phyloP scores from a whole-genome alignment of 768 basidiomycete species.

The Mycena amicta region DNA sequence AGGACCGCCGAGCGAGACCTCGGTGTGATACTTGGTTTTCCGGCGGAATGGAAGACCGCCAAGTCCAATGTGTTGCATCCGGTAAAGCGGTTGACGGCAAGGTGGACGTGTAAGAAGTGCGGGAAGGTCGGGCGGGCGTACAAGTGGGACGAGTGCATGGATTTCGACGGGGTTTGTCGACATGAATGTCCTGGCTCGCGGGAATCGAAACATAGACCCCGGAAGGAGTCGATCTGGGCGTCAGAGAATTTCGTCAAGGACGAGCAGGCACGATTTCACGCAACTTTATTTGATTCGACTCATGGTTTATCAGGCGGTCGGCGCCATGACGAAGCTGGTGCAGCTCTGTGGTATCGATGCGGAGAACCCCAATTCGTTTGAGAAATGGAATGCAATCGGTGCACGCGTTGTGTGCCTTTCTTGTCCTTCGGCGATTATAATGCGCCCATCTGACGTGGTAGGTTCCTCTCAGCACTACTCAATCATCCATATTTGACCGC shows the following conservation, averaged over 20 bases:
- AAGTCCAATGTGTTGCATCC: constrained; percentile 53
- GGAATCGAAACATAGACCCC: constrained; percentile 27
- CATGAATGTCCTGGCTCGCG: constrained; percentile 54
- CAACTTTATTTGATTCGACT: not conserved
- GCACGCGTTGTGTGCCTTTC: constrained; percentile 47
- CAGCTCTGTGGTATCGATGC: constrained; percentile 31
- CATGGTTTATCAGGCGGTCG: constrained; percentile 45
- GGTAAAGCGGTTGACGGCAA: constrained; percentile 56
- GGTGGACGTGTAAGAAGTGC: constrained; percentile 62
- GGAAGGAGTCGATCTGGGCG: constrained; percentile 43
- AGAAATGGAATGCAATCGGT: constrained; percentile 27
- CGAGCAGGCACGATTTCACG: constrained; percentile 52
- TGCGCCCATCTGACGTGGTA: constrained; percentile 53
- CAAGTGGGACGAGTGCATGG: constrained; percentile 48
- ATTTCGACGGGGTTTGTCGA: constrained; percentile 59
- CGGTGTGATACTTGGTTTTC: constrained; percentile 48
- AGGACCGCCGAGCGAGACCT: constrained; percentile 46
- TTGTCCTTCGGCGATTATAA: constrained; percentile 50
- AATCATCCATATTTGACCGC: not conserved
- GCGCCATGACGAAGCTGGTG: constrained; percentile 43
- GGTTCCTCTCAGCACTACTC: constrained; percentile 17
- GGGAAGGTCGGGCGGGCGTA: constrained; percentile 36
- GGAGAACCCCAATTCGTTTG: constrained; percentile 28
- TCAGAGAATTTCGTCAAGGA: constrained; percentile 60
- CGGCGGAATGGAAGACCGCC: constrained; percentile 51